phyloP scores from a whole-genome alignment of 306 rosid genomes.

The Dryas alaskensis region DNA sequence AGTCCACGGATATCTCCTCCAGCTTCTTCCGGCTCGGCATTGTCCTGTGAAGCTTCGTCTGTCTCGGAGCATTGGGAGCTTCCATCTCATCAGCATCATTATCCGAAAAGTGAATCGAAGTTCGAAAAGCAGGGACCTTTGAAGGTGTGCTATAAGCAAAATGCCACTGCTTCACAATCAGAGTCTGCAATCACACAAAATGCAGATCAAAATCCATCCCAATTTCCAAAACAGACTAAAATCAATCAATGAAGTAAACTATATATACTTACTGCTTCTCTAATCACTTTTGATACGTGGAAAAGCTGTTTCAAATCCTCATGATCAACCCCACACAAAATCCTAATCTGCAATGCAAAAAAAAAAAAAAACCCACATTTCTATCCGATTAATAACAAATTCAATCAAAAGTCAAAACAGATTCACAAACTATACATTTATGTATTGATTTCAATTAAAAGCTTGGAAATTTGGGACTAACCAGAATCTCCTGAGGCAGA shows the following conservation, averaged over 20 bases:
- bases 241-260: background rate
- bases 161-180: slow-evolving; percentile 51
- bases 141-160: slow-evolving; percentile 65
- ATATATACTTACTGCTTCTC: slow-evolving; percentile 52
- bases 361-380: background rate
- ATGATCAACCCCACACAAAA: slow-evolving; percentile 68
- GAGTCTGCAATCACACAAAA: slow-evolving; percentile 40
- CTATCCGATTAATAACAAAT: background rate
- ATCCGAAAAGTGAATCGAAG: slow-evolving; percentile 30
- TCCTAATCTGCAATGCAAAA: slow-evolving; percentile 39
- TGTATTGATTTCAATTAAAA: background rate
- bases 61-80: slow-evolving; percentile 57
- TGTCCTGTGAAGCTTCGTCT: slow-evolving; percentile 22
- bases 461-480: slow-evolving; percentile 28
- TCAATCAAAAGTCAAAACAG: background rate
- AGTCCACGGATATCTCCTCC: slow-evolving; percentile 38
- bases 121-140: slow-evolving; percentile 41
- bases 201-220: slow-evolving; percentile 16
- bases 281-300: slow-evolving; percentile 53
- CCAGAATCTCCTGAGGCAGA: slow-evolving; percentile 71
- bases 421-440: background rate
- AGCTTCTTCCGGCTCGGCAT: slow-evolving; percentile 36
- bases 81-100: slow-evolving; percentile 38
- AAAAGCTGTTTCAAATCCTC: slow-evolving; percentile 66
- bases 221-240: background rate